Evolutionary conservation across 768 basidiomycete genomes (phyloP).

Genomic region (Phlebiopsis gigantea): DNA sequence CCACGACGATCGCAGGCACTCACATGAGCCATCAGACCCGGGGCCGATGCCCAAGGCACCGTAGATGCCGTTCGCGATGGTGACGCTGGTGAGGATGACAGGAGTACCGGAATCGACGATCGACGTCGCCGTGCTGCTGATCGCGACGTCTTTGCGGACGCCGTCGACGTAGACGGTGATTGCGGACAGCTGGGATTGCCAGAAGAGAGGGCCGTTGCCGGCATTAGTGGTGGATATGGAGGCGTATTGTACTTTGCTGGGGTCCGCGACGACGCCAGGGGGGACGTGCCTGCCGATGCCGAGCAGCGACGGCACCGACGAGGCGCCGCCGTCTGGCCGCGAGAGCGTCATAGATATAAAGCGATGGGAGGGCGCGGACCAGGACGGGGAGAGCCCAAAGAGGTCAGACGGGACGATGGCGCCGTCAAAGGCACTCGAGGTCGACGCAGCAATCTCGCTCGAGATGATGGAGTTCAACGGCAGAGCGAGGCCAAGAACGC

Average conservation of each 20-base stretch:
- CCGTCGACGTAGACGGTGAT: slow-evolving; percentile 60
- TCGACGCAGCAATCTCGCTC: slow-evolving; percentile 39
- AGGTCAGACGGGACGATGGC: slow-evolving; percentile 66
- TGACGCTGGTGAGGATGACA: slow-evolving; percentile 52
- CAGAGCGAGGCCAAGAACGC: slow-evolving; percentile 72
- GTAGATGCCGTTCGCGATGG: slow-evolving; percentile 71
- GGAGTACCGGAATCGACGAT: slow-evolving; percentile 74
- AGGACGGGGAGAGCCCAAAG: slow-evolving; percentile 56
- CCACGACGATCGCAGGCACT: slow-evolving; percentile 21
- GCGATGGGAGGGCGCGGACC: slow-evolving; percentile 48
- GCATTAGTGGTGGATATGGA: slow-evolving; percentile 21
- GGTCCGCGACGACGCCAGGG: slow-evolving; percentile 42
- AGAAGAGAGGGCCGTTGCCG: slow-evolving; percentile 43
- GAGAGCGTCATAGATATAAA: slow-evolving; percentile 66
- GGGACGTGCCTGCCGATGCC: slow-evolving; percentile 67
- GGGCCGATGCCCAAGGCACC: slow-evolving; percentile 65
- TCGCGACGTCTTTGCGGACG: slow-evolving; percentile 29
- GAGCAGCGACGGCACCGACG: slow-evolving; percentile 49
- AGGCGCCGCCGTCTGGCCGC: slow-evolving; percentile 53
- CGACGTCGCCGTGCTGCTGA: slow-evolving; percentile 44
- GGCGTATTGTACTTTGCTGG: slow-evolving; percentile 46
- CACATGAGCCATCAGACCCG: slow-evolving; percentile 58
- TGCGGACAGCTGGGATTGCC: slow-evolving; percentile 54
- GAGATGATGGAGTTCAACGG: slow-evolving; percentile 70
- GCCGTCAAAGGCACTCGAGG: slow-evolving; percentile 52